A percentile compares a stretch with the other conserved stretches of the same genome.
Evolutionary conservation across 371 early-diverging fungal species (phyloP).

Genomic region (Syncephalastrum contaminatum): DNA sequence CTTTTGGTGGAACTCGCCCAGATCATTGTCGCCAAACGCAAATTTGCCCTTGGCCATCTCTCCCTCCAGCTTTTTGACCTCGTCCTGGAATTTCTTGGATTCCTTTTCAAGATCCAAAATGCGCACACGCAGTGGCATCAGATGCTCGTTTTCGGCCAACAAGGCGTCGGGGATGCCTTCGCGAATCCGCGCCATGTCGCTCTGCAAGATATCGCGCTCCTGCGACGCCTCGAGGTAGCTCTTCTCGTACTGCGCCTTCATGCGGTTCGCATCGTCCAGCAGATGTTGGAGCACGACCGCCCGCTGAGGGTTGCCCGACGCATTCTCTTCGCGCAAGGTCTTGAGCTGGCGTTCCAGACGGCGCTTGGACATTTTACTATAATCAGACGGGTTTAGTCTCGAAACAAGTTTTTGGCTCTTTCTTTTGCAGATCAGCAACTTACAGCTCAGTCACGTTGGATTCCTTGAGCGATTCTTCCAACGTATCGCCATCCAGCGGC

Average conservation of each 20-base stretch:
- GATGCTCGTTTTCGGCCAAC: conserved; percentile 29
- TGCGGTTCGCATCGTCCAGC: conserved; percentile 70
- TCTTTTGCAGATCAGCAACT: conserved; percentile 12
- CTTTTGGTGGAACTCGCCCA: conserved; percentile 29
- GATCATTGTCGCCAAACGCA: conserved; percentile 31
- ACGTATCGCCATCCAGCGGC: conserved; percentile 31
- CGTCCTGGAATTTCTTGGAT: conserved; percentile 34
- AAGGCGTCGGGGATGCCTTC: conserved; percentile 48
- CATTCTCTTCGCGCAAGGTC: conserved; percentile 56
- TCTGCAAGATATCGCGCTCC: conserved; percentile 68
- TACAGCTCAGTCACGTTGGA: conserved; percentile 55
- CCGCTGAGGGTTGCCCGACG: conserved; percentile 47
- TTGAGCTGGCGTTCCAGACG: conserved; percentile 78
- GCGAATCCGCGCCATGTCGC: conserved; percentile 68
- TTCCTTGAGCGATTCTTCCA: conserved; percentile 53
- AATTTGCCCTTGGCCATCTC: conserved; percentile 42
- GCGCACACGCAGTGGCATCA: conserved; percentile 40
- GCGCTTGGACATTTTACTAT: conserved; percentile 62
- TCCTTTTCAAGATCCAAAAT: conserved; percentile 49
- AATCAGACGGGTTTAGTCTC: neutral
- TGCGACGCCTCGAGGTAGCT: conserved; percentile 66
- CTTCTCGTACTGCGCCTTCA: conserved; percentile 70
- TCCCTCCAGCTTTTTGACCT: conserved; percentile 23
- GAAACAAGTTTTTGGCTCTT: no score
- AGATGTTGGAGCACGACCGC: conserved; percentile 66